Evolutionary conservation across 768 basidiomycete genomes (phyloP), one percentile per base, ranked within the genome.

Genomic region (Amanita phalloides): DNA sequence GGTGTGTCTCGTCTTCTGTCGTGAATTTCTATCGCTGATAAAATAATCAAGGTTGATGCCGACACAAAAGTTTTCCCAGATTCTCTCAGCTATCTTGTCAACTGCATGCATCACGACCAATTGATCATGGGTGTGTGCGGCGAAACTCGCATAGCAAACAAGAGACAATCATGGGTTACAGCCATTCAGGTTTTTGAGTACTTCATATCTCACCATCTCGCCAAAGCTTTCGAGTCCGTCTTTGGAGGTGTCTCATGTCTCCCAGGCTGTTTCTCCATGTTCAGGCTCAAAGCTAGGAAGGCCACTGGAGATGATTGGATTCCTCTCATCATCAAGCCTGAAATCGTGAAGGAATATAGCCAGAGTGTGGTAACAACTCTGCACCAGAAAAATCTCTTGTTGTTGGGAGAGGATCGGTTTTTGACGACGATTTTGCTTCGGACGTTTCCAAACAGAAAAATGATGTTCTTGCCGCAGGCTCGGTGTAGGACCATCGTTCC

Each of bases 211-310:
- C 96, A 99, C 68, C 95, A 99, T 66, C 79, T 93, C 49, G 90
- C 95, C 55, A 99, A 99, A 67, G 94, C 91, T 6, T 99, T 99
- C 68, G 96, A 99, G 66, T 93, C 96, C 20, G 92, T 96, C 23
- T 98, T 99, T 61, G 96, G 96, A 62, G 96, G 96, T 80, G 96
- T 99, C 53, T 93, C 96, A 10, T 99, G 96, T 73, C 74, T 98
- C 26, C 96, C 96, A 0, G 96, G 96, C n/a, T 99, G 96, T 68
- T 99, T 99, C 72, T 96, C 93, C 48, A 99, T 99, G 95, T 98
- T 98, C 70, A 78, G 96, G 48, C 75, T 99, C 63, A 99, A 99
- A 66, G 94, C 93, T 6, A 79, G 96, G 49, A 91, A 86, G 62
- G 65, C 78, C 14, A 76, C 77, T 20, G 94, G 93, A 48, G 90